Evolutionary conservation across 2,329 filamentous ascomycete genomes (phyloP).

Genomic region (Sporothrix humicola): DNA sequence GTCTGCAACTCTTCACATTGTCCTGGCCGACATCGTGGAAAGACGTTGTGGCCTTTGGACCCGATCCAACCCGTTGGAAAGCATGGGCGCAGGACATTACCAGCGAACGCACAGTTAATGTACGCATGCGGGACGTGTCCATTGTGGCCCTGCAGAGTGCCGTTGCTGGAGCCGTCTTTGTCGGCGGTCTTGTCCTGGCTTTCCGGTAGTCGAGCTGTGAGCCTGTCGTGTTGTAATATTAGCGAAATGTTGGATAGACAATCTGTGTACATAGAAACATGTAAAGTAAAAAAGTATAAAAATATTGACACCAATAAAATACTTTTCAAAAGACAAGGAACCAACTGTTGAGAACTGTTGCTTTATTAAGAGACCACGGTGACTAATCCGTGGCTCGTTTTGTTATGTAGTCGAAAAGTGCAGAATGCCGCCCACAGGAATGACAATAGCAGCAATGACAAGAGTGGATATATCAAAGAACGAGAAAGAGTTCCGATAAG

Average conservation of each 20-base stretch:
- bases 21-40: slow-evolving; percentile 48
- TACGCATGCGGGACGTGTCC: slow-evolving; percentile 73
- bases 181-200: slow-evolving; percentile 29
- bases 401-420: not conserved
- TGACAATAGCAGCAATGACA: not conserved
- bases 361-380: not conserved
- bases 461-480: not conserved
- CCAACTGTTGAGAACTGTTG: not conserved
- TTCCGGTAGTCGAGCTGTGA: not conserved
- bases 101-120: slow-evolving; percentile 67
- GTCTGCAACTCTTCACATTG: slow-evolving; percentile 1
- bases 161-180: slow-evolving; percentile 61
- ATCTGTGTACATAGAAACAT: not conserved
- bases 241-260: not conserved
- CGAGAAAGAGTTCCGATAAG: not conserved
- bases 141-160: slow-evolving; percentile 71
- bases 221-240: not conserved
- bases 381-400: not conserved
- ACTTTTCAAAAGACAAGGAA: not conserved
- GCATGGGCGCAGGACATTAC: slow-evolving; percentile 62
- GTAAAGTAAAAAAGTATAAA: slow-evolving; percentile 20
- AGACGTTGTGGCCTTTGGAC: slow-evolving; percentile 45
- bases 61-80: slow-evolving; percentile 54
- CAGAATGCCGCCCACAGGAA: not conserved
- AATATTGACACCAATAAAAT: not conserved